Percentiles rank a stretch among this genome's conserved stretches.
Conservation (phyloP, 805 yeast species). For the Vanderwaltozyma polyspora region DNA sequence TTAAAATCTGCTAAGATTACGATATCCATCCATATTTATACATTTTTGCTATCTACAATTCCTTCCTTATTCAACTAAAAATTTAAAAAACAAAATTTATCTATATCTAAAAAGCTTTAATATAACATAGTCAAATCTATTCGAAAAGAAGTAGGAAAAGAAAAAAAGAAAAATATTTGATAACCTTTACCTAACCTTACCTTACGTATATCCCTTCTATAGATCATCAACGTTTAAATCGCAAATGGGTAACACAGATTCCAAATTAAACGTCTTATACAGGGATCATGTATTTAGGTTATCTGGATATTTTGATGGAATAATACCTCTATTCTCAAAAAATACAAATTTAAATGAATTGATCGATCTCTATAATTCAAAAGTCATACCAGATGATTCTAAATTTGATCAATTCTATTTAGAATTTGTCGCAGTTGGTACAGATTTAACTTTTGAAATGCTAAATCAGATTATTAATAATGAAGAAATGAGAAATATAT, state of each 20-base stretch:
- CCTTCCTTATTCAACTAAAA: too few species aligned
- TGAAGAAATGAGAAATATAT: conserved; percentile 38
- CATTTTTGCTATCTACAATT: too few species aligned
- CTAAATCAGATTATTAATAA: conserved; percentile 39
- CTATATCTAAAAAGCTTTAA: too few species aligned
- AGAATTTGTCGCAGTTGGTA: conserved; percentile 11
- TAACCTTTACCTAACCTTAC: too few species aligned
- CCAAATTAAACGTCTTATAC: conserved; percentile 39
- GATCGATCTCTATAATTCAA: conserved; percentile 21
- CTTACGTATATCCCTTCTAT: too few species aligned
- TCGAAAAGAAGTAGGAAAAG: too few species aligned
- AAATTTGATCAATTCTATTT: conserved; percentile 23
- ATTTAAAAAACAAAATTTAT: too few species aligned
- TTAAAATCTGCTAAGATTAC: too few species aligned
- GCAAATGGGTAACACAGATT: conserved; percentile 65
- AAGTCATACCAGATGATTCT: conserved; percentile 32
- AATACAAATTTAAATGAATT: conserved; percentile 4
- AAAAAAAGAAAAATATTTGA: too few species aligned
- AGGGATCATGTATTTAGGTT: conserved; percentile 37
- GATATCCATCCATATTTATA: too few species aligned
- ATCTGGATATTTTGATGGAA: conserved; percentile 3
- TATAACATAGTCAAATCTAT: too few species aligned
- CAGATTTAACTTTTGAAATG: conserved; percentile 10
- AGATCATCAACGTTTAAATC: too few species aligned
- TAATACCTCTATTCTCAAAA: neutral